Evolutionary conservation across 768 basidiomycete genomes (phyloP), one percentile per base, ranked within the genome.

Genomic region (Phlegmacium glaucopus): DNA sequence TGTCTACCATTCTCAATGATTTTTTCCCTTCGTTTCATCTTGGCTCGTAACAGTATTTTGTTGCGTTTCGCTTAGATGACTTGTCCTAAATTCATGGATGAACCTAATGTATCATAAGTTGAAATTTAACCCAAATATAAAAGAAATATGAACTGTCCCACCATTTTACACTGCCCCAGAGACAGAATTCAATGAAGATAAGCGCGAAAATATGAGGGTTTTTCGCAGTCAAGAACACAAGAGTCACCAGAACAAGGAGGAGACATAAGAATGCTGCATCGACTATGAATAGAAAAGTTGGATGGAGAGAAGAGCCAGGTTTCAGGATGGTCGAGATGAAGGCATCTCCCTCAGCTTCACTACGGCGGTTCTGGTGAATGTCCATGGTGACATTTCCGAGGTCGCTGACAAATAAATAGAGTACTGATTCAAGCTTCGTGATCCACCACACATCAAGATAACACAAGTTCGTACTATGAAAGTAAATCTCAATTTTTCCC

Each of bases 101-200:
- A 84, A 82, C 83, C 85, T 88, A 60, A 58, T 48, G 50, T 56
- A 55, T 35, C 44, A 48, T 50, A 42, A 55, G 32, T 56, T 44
- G 48, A 26, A 42, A 54, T 39, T 6, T 28, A 43, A 39, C 27
- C 34, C 17, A 32, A 37, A 27, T 11, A 50, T 18, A 46, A 30
- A 17, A 39, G 37, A 44, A 39, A 32, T 35, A 8, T 42, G 11
- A 38, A 26, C 35, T 9, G 12, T 64, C 75, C 48, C 63, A 87
- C 90, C 89, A 92, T 67, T 91, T 90, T 1, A 90, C 74, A 54
- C 83, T 89, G 26, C 71, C 83, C 89, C 88, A 92, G 26, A 93
- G 68, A 26, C 73, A 77, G 11, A 83, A 58, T 57, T 83, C 82
- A 49, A 93, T 83, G 1, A 60, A 68, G 50, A 85, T 83, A 10